These are phyloP conservation scores for Neophaeococcomyces aloes DNA, from an alignment of 2,329 filamentous ascomycete genomes.

Conservation along the genomic window DNA sequence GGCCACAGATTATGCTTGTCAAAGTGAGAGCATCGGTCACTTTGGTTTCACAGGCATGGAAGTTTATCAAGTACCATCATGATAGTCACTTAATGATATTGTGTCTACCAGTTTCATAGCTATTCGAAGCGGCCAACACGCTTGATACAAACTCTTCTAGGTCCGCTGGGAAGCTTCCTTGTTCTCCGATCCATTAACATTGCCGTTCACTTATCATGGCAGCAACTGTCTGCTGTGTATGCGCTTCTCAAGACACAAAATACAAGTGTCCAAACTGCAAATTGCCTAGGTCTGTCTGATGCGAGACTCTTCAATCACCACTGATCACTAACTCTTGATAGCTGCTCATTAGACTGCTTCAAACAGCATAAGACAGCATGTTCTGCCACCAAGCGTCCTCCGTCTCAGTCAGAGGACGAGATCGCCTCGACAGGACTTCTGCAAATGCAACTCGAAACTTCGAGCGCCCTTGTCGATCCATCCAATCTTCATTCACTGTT, in stretches of 20 bases:
- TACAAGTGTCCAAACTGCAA: constrained; percentile 26
- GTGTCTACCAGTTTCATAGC: too few species aligned
- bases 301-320: too few species aligned
- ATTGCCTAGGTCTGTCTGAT: constrained; percentile 23
- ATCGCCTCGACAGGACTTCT: not conserved
- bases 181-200: not conserved
- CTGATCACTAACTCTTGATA: constrained; percentile 16
- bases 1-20: too few species aligned
- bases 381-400: constrained; percentile 10
- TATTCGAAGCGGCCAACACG: too few species aligned
- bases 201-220: not conserved
- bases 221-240: constrained; percentile 21
- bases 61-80: too few species aligned
- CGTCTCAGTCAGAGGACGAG: not conserved
- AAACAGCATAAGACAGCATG: constrained; percentile 37
- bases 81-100: too few species aligned
- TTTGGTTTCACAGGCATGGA: too few species aligned
- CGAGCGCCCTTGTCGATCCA: constrained; percentile 12
- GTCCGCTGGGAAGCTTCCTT: too few species aligned
- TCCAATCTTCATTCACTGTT: constrained; percentile 31
- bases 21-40: too few species aligned
- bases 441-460: not conserved
- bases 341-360: constrained; percentile 38
- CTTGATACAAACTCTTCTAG: too few species aligned
- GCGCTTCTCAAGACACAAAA: constrained; percentile 22